These are phyloP conservation scores for Rauvolfia tetraphylla DNA, from an alignment of 257 asterid species.

Conservation along the genomic window DNA sequence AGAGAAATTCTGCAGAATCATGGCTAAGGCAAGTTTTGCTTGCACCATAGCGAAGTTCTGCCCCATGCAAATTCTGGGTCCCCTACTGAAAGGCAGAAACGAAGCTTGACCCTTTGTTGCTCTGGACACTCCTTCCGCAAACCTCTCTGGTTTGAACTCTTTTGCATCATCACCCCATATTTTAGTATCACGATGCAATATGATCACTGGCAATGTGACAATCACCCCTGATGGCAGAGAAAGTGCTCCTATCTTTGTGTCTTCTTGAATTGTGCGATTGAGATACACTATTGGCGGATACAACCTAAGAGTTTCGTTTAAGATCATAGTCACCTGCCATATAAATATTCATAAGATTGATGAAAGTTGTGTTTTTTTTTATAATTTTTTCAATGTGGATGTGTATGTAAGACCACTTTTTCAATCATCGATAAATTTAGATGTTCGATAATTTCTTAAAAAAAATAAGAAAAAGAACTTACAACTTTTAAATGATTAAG, in stretches of 20 bases:
- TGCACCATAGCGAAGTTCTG: not conserved
- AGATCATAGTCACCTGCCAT: conserved; percentile 37
- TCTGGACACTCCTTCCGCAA: conserved; percentile 20
- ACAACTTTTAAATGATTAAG: conserved; percentile 36
- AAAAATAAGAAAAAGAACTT: conserved; percentile 17
- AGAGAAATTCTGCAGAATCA: not conserved
- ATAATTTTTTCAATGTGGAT: not conserved
- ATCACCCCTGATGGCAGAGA: conserved; percentile 34
- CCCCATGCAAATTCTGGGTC: not conserved
- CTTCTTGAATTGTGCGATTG: conserved; percentile 19
- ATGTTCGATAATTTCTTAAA: too few relatives aligned
- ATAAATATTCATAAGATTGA: not conserved
- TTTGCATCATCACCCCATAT: conserved; percentile 30
- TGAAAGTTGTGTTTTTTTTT: not conserved
- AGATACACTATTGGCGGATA: conserved; percentile 25
- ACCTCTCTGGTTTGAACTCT: conserved; percentile 29
- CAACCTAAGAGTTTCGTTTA: conserved; percentile 37
- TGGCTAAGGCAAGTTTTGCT: not conserved
- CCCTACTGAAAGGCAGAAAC: not conserved
- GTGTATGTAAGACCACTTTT: not conserved
- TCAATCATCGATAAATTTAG: too few relatives aligned
- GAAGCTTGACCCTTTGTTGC: conserved; percentile 13
- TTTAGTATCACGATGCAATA: conserved; percentile 13
- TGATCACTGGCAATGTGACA: conserved; percentile 12
- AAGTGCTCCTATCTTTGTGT: conserved; percentile 28